Evolutionary conservation across 805 yeast genomes (phyloP), one percentile per base, ranked within the genome.

Genomic region (Diddensiella caesifluorescens): DNA sequence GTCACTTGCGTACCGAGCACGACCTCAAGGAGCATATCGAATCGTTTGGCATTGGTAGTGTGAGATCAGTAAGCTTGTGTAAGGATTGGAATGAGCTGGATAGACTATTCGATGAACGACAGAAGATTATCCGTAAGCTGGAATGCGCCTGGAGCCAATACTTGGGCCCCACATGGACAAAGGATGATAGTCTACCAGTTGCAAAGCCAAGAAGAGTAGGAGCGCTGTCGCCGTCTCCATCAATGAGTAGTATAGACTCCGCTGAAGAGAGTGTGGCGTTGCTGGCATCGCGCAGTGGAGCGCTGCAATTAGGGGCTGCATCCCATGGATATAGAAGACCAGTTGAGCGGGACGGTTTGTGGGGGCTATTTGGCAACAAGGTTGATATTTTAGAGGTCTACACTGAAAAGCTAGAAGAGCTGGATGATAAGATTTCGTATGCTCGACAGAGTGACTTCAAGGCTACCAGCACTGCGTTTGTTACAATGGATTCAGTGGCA

Each of bases 401-500:
- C 57, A 80, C 89, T 1, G 74, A 79, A 32, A 77, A 79, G 52
- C 65, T 90, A 25, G 78, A 75, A 19, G 71, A 72, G 3, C 61
- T 89, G 10, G 97, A 90, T 54, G 75, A 71, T 39, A 81, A 80
- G 52, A 88, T 90, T 36, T 35, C 58, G 4, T 22, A 12, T 3
- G 36, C 28, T 2, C 70, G 79, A 39, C 83, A 82, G 48, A 21
- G 34, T 13, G 22, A 39, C 7, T 85, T 79, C 55, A 77, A 85
- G 0, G 82, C 95, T 0, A 85, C 95, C 0, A 87, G 94, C 22
- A 82, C 90, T 0, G 97, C 97, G 0, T 90, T 90, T 62, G 78
- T 90, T 5, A 92, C 97, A 0, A 84, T 90, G 95, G 90, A 85
- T 50, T 75, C 92, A 0, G 97, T 88, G 2, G 95, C 96, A 0